phyloP scores from a whole-genome alignment of 116 monocot species.

The Dioscorea cayenensis region DNA sequence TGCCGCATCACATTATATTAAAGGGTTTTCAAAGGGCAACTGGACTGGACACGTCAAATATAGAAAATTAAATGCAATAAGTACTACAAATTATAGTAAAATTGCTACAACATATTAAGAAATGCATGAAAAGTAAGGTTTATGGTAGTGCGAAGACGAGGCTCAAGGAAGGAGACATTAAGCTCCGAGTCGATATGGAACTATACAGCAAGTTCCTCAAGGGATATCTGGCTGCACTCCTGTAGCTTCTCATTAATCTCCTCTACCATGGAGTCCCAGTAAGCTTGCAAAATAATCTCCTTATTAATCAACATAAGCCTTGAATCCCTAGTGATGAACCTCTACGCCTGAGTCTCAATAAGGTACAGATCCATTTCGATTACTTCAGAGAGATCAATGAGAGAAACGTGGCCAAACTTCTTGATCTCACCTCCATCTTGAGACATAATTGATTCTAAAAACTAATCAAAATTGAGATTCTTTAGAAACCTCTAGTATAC shows the following conservation, averaged over 20 bases:
- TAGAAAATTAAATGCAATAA: too few species aligned
- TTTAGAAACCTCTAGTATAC: neutral
- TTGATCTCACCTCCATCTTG: slow-evolving; percentile 82
- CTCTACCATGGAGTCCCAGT: slow-evolving; percentile 82
- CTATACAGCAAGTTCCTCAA: slow-evolving; percentile 90
- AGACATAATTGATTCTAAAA: slow-evolving; percentile 64
- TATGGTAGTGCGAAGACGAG: slow-evolving; percentile 69
- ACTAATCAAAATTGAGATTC: neutral
- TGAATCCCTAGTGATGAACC: slow-evolving; percentile 38
- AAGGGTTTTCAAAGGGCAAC: too few species aligned
- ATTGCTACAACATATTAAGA: neutral
- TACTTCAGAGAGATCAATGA: slow-evolving; percentile 79
- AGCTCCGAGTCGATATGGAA: slow-evolving; percentile 82
- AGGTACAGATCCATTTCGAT: slow-evolving; percentile 94
- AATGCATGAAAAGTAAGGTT: neutral
- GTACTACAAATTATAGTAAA: neutral
- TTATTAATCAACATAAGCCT: slow-evolving; percentile 75
- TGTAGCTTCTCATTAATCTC: slow-evolving; percentile 94
- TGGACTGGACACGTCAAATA: too few species aligned
- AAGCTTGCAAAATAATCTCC: slow-evolving; percentile 81
- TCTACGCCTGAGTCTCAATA: slow-evolving; percentile 65
- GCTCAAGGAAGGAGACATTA: slow-evolving; percentile 57
- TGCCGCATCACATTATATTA: too few species aligned
- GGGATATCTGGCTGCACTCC: slow-evolving; percentile 88
- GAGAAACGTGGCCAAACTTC: slow-evolving; percentile 57